Evolutionary conservation across 768 basidiomycete species (phyloP).

Genomic region (Lactarius vividus): DNA sequence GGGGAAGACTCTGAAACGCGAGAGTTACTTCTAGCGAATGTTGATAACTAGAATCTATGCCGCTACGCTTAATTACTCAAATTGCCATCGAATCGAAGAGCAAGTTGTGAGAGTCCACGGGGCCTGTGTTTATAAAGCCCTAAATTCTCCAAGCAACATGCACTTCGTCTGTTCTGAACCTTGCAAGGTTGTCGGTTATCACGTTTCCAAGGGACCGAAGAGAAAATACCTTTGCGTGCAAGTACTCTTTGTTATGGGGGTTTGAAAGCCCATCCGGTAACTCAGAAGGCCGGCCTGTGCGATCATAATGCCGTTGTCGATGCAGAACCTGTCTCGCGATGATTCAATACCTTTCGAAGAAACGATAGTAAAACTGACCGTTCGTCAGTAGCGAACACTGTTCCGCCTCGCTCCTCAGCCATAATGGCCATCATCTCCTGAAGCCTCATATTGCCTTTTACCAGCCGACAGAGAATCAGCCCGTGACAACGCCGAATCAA

Average conservation of each 20-base stretch:
- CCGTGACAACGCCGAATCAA: background rate
- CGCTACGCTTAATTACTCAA: background rate
- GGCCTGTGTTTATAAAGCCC: background rate
- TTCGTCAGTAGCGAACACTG: slow-evolving; percentile 94
- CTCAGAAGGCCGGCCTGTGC: slow-evolving; percentile 94
- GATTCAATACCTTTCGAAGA: background rate
- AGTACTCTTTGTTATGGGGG: slow-evolving; percentile 72
- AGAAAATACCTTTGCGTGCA: slow-evolving; percentile 83
- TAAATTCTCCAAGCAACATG: slow-evolving; percentile 84
- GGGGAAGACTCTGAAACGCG: slow-evolving; percentile 47
- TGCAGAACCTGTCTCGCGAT: slow-evolving; percentile 66
- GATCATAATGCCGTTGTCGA: slow-evolving; percentile 99
- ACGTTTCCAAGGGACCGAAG: background rate
- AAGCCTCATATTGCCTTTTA: slow-evolving; percentile 80
- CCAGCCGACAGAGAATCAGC: background rate
- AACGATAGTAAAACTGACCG: slow-evolving; percentile 47
- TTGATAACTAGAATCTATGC: slow-evolving; percentile 34
- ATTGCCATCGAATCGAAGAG: background rate
- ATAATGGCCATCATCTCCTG: slow-evolving; percentile 99
- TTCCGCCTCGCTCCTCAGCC: slow-evolving; percentile 85
- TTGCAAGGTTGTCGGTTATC: slow-evolving; percentile 34
- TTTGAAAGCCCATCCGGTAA: slow-evolving; percentile 85
- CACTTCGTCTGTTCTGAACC: slow-evolving; percentile 94
- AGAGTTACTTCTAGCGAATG: slow-evolving; percentile 50
- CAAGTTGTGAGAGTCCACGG: slow-evolving; percentile 8